Evolutionary conservation across 2,329 filamentous ascomycete genomes (phyloP), one percentile per base, ranked within the genome.

Genomic region (Aspergillus brasiliensis): DNA sequence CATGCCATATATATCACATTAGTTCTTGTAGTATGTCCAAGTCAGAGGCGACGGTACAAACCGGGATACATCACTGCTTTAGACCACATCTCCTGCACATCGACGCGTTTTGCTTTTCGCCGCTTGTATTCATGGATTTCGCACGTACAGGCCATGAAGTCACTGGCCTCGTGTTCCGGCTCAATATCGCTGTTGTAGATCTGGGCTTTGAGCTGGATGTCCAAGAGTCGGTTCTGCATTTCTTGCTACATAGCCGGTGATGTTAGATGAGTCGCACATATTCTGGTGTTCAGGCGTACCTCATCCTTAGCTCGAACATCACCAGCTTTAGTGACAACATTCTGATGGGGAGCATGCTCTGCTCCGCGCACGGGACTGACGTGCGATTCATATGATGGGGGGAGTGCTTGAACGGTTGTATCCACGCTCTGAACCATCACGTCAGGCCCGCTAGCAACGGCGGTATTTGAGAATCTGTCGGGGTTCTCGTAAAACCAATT

Each of bases 171-270:
- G 5, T 57, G 56, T n/a, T 57, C 56, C 8, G 56, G 56, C 8
- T 57, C 56, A 28, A 57, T 57, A n/a, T 57, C 56, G 37, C n/a
- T 42, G 10, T 57, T 57, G 47, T 44, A 52, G 6, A 57, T 57
- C 6, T 38, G 19, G 7, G 21, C 28, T 4, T 21, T 8, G 6
- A 34, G 37, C 10, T 51, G 56, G 8, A 51, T 49, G 2, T 51
- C n/a, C 15, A 44, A 23, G 7, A 57, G 46, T 37, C 42, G 13
- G 46, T 44, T 57, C 11, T 57, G 56, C 46, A 57, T 51, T 5
- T 42, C 34, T 57, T 57, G 56, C 56, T 57, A 21, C 6, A n/a
- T 19, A 3, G 8, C 8, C 38, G 23, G 19, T 8, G 8, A 57
- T 6, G 40, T 44, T 23, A 31, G 46, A 17, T 19, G 31, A 13